A percentile compares a stretch with the other conserved stretches of the same genome.
phyloP scores from a whole-genome alignment of 169 alveolate genomes.

The Theileria sp. region DNA sequence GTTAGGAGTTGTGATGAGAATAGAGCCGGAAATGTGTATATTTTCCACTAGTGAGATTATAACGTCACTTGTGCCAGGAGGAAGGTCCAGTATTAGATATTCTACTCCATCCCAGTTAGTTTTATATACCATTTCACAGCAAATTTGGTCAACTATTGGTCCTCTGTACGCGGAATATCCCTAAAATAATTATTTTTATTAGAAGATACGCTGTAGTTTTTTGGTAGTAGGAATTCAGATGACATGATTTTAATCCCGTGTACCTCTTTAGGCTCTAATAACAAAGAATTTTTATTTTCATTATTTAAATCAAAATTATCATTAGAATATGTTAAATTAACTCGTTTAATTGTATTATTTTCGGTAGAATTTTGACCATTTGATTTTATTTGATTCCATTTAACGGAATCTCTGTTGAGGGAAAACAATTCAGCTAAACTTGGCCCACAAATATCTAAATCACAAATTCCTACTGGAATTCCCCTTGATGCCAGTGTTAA shows the following conservation, averaged over 20 bases:
- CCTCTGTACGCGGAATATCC: slow-evolving; percentile 91
- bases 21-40: slow-evolving; percentile 82
- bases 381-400: slow-evolving; percentile 48
- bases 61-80: slow-evolving; percentile 99
- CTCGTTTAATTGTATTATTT: slow-evolving; percentile 2
- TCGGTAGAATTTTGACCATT: slow-evolving; percentile 6
- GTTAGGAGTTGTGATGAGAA: slow-evolving; percentile 82
- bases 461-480: slow-evolving; percentile 90
- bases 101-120: slow-evolving; percentile 98
- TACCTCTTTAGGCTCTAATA: slow-evolving; percentile 68
- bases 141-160: slow-evolving; percentile 90
- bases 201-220: slow-evolving; percentile 34
- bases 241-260: slow-evolving; percentile 74
- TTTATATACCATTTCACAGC: slow-evolving; percentile 84
- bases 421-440: slow-evolving; percentile 90
- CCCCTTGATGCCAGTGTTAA: slow-evolving; percentile 88
- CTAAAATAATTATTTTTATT: slow-evolving; percentile 19
- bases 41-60: slow-evolving; percentile 93
- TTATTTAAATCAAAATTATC: background rate
- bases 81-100: slow-evolving; percentile 95
- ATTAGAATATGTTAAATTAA: slow-evolving; percentile 2
- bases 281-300: slow-evolving; percentile 10
- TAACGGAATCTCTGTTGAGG: slow-evolving; percentile 61
- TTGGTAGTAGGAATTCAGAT: slow-evolving; percentile 35
- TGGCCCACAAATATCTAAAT: slow-evolving; percentile 96